Percentiles rank a stretch among this genome's conserved stretches.
phyloP scores from a whole-genome alignment of 2,329 filamentous ascomycete genomes.

The Monilinia polystroma region DNA sequence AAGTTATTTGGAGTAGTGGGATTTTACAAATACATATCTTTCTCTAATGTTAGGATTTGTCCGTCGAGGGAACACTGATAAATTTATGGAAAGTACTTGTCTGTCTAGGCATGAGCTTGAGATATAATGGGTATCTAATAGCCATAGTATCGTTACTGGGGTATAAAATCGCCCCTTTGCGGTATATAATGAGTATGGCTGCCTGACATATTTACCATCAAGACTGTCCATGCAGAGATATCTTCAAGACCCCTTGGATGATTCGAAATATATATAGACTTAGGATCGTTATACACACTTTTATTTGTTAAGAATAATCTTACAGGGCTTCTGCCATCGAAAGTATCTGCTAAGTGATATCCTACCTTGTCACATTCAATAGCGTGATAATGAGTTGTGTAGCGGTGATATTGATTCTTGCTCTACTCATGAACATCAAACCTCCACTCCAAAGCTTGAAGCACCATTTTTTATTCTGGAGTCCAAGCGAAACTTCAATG shows the following conservation, averaged over 20 bases:
- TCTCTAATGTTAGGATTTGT: conserved; percentile 49
- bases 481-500: conserved; percentile 25
- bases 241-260: conserved; percentile 57
- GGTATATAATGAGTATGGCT: conserved; percentile 41
- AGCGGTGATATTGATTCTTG: conserved; percentile 26
- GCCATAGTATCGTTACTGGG: conserved; percentile 57
- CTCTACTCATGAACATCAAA: conserved; percentile 38
- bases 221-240: conserved; percentile 57
- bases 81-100: conserved; percentile 58
- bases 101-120: conserved; percentile 51
- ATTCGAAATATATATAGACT: conserved; percentile 58
- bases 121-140: conserved; percentile 55
- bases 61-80: conserved; percentile 60
- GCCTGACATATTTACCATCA: conserved; percentile 43
- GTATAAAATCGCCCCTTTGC: conserved; percentile 18
- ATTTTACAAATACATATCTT: too few species aligned
- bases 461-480: conserved; percentile 42
- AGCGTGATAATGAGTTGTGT: conserved; percentile 24
- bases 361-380: conserved; percentile 30
- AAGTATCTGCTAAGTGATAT: conserved; percentile 55
- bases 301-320: conserved; percentile 56
- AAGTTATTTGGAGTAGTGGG: neutral
- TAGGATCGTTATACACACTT: conserved; percentile 48
- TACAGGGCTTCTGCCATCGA: conserved; percentile 62
- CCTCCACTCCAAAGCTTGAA: conserved; percentile 60